Evolutionary conservation across 2,329 filamentous ascomycete species (phyloP).

Genomic region (Periconia macrospinosa): DNA sequence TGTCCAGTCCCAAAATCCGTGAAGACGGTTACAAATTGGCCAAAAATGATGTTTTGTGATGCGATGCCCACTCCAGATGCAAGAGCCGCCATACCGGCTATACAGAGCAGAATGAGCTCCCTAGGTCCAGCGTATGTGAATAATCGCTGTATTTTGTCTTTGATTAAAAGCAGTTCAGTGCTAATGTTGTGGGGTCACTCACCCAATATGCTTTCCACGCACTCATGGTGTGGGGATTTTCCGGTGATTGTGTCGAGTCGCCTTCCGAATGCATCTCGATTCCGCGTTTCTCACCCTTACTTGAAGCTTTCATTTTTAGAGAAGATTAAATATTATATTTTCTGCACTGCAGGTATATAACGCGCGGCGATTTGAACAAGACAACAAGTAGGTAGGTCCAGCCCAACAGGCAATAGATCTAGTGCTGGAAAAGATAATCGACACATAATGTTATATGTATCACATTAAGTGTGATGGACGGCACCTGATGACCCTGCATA

Average conservation of each 20-base stretch:
- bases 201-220: constrained; percentile 15
- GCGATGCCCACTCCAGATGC: constrained; percentile 16
- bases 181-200: background rate
- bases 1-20: constrained; percentile 6
- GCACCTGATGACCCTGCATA: too few relatives aligned
- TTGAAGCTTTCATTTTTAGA: background rate
- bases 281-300: background rate
- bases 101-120: background rate
- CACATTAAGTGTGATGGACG: too few relatives aligned
- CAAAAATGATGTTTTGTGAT: constrained; percentile 14
- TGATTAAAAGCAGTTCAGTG: background rate
- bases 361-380: too few relatives aligned
- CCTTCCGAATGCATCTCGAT: background rate
- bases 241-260: background rate
- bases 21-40: constrained; percentile 12
- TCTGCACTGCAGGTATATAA: too few relatives aligned
- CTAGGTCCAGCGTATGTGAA: constrained; percentile 9
- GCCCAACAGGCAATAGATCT: too few relatives aligned
- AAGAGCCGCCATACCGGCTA: constrained; percentile 9
- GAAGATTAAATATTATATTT: too few relatives aligned
- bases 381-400: too few relatives aligned
- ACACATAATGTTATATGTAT: too few relatives aligned
- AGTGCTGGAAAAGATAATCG: too few relatives aligned
- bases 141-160: constrained; percentile 1
- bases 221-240: too few relatives aligned